Base-by-base conservation (phyloP, 306 rosid species). In the Trifolium subterraneum region DNA sequence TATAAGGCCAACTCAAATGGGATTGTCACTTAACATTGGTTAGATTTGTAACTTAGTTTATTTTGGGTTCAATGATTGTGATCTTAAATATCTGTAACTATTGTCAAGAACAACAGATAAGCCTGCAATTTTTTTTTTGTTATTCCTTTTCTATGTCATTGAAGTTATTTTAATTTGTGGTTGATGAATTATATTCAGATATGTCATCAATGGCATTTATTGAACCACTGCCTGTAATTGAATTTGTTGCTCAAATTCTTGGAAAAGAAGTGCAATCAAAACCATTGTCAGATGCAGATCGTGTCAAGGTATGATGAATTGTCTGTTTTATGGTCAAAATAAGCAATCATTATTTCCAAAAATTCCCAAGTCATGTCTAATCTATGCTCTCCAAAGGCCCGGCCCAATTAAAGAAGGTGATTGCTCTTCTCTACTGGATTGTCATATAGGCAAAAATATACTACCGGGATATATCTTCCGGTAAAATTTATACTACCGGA, bases 1-100 rank as follows among this genome's bases (percentile, higher is more conserved):
- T 58, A 85, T 85, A 75, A 85, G 88, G 68, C 88, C 86, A 66
- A 85, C 84, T 66, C 88, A 85, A 55, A 85, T 85, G 88, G 88
- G 88, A 33, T 36, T 85, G 51, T 85, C 88, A 2, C 86, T 85
- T 50, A 85, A 82, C 68, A 82, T 85, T 72, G 88, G 88, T 82
- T 38, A 61, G 71, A 56, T 2, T 70, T 82, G 31, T 23, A 35
- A 25, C 8, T 38, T 66, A 9, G n/a, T 20, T 44, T 23, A 8
- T n/a, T n/a, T n/a, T n/a, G n/a, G n/a, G n/a, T n/a, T n/a, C n/a
- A n/a, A n/a, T n/a, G n/a, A n/a, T n/a, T n/a, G n/a, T n/a, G n/a
- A n/a, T n/a, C n/a, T n/a, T n/a, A n/a, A n/a, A n/a, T n/a, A n/a
- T n/a, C 36, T 33, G 36, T 33, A 33, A 33, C 7, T 33, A 33